These are phyloP conservation scores for Lachnellula suecica DNA, from an alignment of 2,329 filamentous ascomycete genomes.

Conservation along the genomic window DNA sequence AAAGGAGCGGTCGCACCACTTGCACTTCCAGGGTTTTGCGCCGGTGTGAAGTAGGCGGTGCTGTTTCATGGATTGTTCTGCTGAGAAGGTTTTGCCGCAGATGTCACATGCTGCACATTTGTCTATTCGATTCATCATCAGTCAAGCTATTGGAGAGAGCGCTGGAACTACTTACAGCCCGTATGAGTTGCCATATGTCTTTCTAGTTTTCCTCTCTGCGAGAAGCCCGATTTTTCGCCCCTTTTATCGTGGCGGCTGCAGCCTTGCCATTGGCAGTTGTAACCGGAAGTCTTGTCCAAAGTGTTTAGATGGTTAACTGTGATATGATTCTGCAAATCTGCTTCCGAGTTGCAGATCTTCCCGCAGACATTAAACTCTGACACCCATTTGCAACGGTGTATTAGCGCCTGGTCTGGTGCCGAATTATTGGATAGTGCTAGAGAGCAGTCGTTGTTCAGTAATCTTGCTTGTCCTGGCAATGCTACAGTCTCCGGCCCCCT, in stretches of 20 bases:
- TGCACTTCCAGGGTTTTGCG: conserved; percentile 61
- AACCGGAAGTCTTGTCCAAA: conserved; percentile 47
- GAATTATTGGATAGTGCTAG: neutral
- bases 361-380: conserved; percentile 15
- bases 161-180: conserved; percentile 48
- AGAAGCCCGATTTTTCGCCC: conserved; percentile 46
- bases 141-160: conserved; percentile 8
- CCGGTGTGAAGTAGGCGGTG: conserved; percentile 67
- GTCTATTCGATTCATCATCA: conserved; percentile 46
- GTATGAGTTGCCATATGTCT: conserved; percentile 66
- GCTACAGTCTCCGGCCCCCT: too few species aligned
- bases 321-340: conserved; percentile 56
- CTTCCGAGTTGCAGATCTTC: conserved; percentile 29
- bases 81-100: conserved; percentile 61
- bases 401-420: conserved; percentile 2
- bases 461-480: too few species aligned
- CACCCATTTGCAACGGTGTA: conserved; percentile 30
- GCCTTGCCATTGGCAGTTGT: conserved; percentile 54
- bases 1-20: conserved; percentile 55
- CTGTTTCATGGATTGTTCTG: conserved; percentile 66
- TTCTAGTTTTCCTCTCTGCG: conserved; percentile 62
- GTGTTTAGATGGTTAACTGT: conserved; percentile 48
- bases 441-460: too few species aligned
- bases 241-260: conserved; percentile 45
- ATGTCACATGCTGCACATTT: conserved; percentile 57